Conservation (phyloP, 2,329 filamentous ascomycete genomes). For the Aspergillus fructus region DNA sequence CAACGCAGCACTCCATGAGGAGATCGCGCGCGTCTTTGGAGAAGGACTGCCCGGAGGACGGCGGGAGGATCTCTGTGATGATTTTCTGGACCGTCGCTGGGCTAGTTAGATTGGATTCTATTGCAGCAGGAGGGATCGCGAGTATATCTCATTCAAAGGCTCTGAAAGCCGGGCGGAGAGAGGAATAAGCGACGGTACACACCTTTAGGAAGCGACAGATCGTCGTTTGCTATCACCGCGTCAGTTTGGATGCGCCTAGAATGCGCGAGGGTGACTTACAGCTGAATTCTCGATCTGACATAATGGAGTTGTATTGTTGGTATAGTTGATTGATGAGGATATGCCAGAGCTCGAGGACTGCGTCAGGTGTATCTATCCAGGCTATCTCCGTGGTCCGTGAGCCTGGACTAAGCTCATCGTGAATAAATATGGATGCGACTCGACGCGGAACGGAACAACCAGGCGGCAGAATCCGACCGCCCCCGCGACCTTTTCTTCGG, state of each 20-base stretch:
- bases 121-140: not conserved
- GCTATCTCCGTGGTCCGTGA: not conserved
- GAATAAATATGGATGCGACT: constrained; percentile 17
- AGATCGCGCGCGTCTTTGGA: constrained; percentile 94
- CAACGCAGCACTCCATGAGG: constrained; percentile 96
- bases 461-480: constrained; percentile 30
- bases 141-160: too few species aligned
- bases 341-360: not conserved
- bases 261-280: constrained; percentile 34
- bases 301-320: constrained; percentile 24
- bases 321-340: not conserved
- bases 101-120: not conserved
- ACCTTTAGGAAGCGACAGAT: constrained; percentile 62
- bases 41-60: constrained; percentile 76
- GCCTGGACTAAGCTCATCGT: constrained; percentile 3
- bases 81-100: constrained; percentile 75
- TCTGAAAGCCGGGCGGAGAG: not conserved
- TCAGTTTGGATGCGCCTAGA: constrained; percentile 22
- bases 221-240: constrained; percentile 51
- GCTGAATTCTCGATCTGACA: constrained; percentile 58
- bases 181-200: constrained; percentile 11
- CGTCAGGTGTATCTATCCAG: not conserved
- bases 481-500: constrained; percentile 20
- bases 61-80: constrained; percentile 85
- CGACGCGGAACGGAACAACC: constrained; percentile 20